These are phyloP conservation scores for Alternaria conjuncta DNA, from an alignment of 2,329 filamentous ascomycete species.

Conservation along the genomic window DNA sequence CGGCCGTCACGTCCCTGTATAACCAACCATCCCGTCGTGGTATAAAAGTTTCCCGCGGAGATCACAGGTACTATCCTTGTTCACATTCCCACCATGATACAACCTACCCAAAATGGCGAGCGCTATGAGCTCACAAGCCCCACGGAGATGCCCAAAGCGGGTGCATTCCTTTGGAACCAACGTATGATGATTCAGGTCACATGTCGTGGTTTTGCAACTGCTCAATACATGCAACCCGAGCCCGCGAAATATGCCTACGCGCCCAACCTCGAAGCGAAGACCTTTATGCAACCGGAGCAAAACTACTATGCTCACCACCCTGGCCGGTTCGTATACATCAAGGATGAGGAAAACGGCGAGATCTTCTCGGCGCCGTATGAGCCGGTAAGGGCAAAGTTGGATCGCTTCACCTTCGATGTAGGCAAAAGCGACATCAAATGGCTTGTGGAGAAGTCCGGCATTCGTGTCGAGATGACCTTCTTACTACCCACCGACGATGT, in stretches of 20 bases:
- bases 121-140: slow-evolving; percentile 64
- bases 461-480: slow-evolving; percentile 61
- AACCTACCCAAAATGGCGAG: slow-evolving; percentile 55
- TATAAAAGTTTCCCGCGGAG: slow-evolving; percentile 20
- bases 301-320: slow-evolving; percentile 66
- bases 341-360: slow-evolving; percentile 60
- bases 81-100: slow-evolving; percentile 38
- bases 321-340: slow-evolving; percentile 65
- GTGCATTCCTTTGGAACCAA: slow-evolving; percentile 66
- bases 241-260: slow-evolving; percentile 66
- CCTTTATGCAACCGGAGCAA: slow-evolving; percentile 67
- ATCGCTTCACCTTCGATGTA: slow-evolving; percentile 60
- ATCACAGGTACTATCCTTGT: slow-evolving; percentile 7
- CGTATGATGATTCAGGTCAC: slow-evolving; percentile 68
- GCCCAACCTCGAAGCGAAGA: slow-evolving; percentile 64
- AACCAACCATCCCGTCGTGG: slow-evolving; percentile 29
- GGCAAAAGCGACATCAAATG: slow-evolving; percentile 64
- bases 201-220: slow-evolving; percentile 64
- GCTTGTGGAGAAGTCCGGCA: slow-evolving; percentile 59
- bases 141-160: slow-evolving; percentile 63
- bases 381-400: slow-evolving; percentile 58
- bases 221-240: slow-evolving; percentile 67
- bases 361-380: slow-evolving; percentile 65
- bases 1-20: slow-evolving; percentile 26
- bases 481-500: slow-evolving; percentile 61